Percentiles rank a stretch among this genome's conserved stretches.
These are phyloP conservation scores for Harringtonia aguacate DNA, from an alignment of 2,329 filamentous ascomycete genomes.

Conservation along the genomic window DNA sequence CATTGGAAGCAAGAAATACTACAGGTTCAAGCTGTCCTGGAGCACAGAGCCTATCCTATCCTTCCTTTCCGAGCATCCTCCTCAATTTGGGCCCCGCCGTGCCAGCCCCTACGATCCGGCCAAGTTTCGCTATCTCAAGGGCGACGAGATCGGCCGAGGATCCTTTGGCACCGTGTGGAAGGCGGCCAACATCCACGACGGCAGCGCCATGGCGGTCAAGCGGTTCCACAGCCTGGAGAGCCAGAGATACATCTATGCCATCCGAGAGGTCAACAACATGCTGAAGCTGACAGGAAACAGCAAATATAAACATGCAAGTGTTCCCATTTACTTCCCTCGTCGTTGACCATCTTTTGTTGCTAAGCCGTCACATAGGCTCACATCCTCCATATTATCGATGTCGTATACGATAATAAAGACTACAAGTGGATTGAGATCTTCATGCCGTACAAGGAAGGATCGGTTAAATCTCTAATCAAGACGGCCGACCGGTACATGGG, in stretches of 20 bases:
- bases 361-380: slow-evolving; percentile 6
- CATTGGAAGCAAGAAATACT: slow-evolving; percentile 14
- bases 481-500: background rate
- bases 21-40: slow-evolving; percentile 18
- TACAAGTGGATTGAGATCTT: slow-evolving; percentile 11
- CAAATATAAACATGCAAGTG: slow-evolving; percentile 7
- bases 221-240: slow-evolving; percentile 15
- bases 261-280: slow-evolving; percentile 16
- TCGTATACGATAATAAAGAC: slow-evolving; percentile 4
- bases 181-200: slow-evolving; percentile 14
- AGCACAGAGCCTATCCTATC: slow-evolving; percentile 11
- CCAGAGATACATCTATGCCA: slow-evolving; percentile 15
- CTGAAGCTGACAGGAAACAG: slow-evolving; percentile 9
- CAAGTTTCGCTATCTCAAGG: slow-evolving; percentile 14
- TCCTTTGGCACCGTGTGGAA: slow-evolving; percentile 16
- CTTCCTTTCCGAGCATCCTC: slow-evolving; percentile 2
- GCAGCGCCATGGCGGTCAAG: slow-evolving; percentile 18
- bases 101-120: background rate
- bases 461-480: slow-evolving; percentile 2
- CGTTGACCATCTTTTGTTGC: background rate
- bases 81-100: background rate
- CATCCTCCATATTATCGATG: slow-evolving; percentile 9
- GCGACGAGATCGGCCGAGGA: slow-evolving; percentile 14
- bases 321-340: background rate
- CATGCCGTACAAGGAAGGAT: slow-evolving; percentile 11